Conservation (phyloP, 2,329 filamentous ascomycete species). For the Epichloe scottii region DNA sequence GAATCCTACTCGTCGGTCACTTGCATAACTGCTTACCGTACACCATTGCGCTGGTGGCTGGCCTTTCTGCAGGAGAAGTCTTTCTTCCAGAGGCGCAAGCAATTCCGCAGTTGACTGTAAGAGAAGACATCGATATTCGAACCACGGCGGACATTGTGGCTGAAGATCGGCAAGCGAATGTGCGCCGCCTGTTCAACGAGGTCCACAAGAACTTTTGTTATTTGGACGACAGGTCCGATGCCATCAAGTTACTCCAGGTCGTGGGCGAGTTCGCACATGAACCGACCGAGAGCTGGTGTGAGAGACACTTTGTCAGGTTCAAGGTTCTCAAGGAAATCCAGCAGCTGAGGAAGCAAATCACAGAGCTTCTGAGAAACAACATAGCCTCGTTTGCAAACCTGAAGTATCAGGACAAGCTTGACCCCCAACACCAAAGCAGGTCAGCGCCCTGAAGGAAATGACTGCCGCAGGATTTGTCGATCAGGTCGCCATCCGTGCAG, state of each 20-base stretch:
- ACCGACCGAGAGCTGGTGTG: constrained; percentile 61
- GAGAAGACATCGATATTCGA: constrained; percentile 35
- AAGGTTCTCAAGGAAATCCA: constrained; percentile 81
- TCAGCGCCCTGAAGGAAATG: constrained; percentile 80
- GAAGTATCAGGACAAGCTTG: constrained; percentile 42
- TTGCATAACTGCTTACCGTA: constrained; percentile 72
- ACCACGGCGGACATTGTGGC: constrained; percentile 58
- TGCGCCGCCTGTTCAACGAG: constrained; percentile 49
- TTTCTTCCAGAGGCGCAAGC: constrained; percentile 75
- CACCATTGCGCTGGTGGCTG: constrained; percentile 78
- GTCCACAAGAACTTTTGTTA: constrained; percentile 69
- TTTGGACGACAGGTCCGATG: constrained; percentile 74
- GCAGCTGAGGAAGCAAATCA: constrained; percentile 73
- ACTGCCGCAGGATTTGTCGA: constrained; percentile 87
- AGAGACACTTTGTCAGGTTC: constrained; percentile 69
- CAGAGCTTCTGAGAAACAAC: constrained; percentile 64
- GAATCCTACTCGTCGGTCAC: constrained; percentile 82
- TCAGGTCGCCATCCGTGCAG: constrained; percentile 82
- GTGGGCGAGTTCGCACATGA: constrained; percentile 78
- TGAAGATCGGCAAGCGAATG: constrained; percentile 55
- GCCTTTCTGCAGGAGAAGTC: constrained; percentile 75
- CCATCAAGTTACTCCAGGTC: constrained; percentile 79
- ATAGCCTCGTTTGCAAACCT: constrained; percentile 52
- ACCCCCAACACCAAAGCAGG: constrained; percentile 52
- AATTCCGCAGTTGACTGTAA: constrained; percentile 42